Evolutionary conservation across 768 basidiomycete genomes (phyloP), one percentile per base, ranked within the genome.

Genomic region (Termitomyces sp.): DNA sequence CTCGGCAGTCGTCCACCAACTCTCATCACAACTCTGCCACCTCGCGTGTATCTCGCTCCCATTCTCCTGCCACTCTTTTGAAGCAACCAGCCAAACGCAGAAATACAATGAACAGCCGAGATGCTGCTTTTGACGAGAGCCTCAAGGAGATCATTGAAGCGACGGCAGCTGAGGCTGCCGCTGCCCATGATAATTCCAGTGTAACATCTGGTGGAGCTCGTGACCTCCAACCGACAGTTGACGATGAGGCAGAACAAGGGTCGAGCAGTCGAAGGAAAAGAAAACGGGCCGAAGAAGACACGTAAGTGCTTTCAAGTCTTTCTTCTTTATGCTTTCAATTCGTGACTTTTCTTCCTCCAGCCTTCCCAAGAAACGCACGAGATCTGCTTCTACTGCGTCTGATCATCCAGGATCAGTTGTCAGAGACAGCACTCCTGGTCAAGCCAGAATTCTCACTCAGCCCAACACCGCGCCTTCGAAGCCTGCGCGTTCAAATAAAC

Each of bases 91-190:
- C 89, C 40, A 96, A 95, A 75, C 85, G 93, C 53, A 82, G 97
- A 59, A 94, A 93, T 65, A 99, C 97, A 51, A 96, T 99, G 94
- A 98, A 98, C 71, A 95, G 93, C 67, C 80, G 96, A 57, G 96
- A 97, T 71, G 93, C 95, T 16, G 89, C 87, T 13, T 95, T 94
- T 69, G 95, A 96, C 69, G 91, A 95, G 68, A 93, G 87, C 68
- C 70, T 91, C 56, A 87, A 89, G 69, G 88, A 89, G 66, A 75
- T 89, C 53, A 85, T 91, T 51, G 86, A 88, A 64, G 84, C 83
- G 39, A 87, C 87, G 20, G 88, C 88, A 26, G 84, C 86, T 6
- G 87, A 89, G 68, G 88, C 87, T 4, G 82, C 82, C 49, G 81
- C 80, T 32, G 75, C 70, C 9, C 75, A 79, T 49, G 82, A 82